Evolutionary conservation across 1,284 basidiomycete species (phyloP), one percentile per base, ranked within the genome.

Genomic region (Bjerkandera adusta): DNA sequence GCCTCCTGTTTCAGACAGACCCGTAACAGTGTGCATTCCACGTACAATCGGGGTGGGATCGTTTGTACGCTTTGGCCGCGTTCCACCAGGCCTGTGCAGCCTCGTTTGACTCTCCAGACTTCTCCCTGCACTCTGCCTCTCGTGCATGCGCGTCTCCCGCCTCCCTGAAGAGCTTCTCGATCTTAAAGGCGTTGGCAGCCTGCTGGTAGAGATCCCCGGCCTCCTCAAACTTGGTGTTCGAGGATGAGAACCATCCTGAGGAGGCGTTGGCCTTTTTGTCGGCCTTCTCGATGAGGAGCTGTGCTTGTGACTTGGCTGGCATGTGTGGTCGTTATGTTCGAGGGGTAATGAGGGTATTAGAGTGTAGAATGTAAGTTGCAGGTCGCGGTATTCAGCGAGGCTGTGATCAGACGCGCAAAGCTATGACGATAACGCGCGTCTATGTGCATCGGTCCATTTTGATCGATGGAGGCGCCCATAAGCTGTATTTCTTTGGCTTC

Each of bases 1-100:
- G 22, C 22, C n/a, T 25, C 20, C 43, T 35, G 35, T n/a, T n/a
- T 21, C 18, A 40, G 38, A 29, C 26, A 25, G 18, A 8, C 11
- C 21, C 15, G n/a, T 13, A 20, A 22, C 2, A 2, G 25, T 11
- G 26, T 10, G 6, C 29, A 30, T 25, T 16, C 6, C 7, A 70
- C 85, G 65, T 60, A 95, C 93, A 73, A 55, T 90, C 85, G 10
- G 92, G 92, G 63, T 79, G 82, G 15, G 82, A 83, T 67, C 88
- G 81, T 74, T 97, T 97, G 73, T 89, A 97, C 21, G 89, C 85
- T 71, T 97, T 97, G 29, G 90, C 85, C 16, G 95, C 93, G 61
- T 95, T 95, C 89, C 94, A 96, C 84, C 89, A 97, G 13, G 93
- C 92, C 64, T 95, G 95, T 27, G 92, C 89, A n/a, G 94, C 93